A percentile compares a stretch with the other conserved stretches of the same genome.
These are phyloP conservation scores for Pontederia crassipes DNA, from an alignment of 176 grass and related monocot species.

Conservation along the genomic window DNA sequence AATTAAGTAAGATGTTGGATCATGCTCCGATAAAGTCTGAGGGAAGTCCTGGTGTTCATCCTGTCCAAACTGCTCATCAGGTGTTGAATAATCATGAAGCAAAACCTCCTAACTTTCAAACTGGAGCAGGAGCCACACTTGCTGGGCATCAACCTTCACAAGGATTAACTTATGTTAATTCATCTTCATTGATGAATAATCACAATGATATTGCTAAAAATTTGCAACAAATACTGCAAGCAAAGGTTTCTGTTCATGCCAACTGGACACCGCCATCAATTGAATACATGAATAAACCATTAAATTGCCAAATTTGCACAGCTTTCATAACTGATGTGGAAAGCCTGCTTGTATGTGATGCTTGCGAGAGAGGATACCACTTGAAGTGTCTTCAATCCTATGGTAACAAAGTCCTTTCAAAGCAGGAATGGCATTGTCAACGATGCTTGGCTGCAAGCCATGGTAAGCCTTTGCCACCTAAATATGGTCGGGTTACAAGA, in stretches of 20 bases:
- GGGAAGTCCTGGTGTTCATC: slow-evolving; percentile 16
- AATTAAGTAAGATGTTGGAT: slow-evolving; percentile 32
- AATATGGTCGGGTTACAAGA: slow-evolving; percentile 96
- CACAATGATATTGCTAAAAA: slow-evolving; percentile 77
- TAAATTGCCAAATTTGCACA: slow-evolving; percentile 90
- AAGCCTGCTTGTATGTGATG: slow-evolving; percentile 94
- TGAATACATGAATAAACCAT: slow-evolving; percentile 63
- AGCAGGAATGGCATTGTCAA: slow-evolving; percentile 91
- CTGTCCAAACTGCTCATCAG: slow-evolving; percentile 32
- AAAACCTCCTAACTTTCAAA: slow-evolving; percentile 34
- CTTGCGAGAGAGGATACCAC: slow-evolving; percentile 88
- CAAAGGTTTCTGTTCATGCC: slow-evolving; percentile 34
- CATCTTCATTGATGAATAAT: slow-evolving; percentile 41
- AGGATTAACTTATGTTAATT: slow-evolving; percentile 29
- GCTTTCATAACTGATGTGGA: slow-evolving; percentile 51
- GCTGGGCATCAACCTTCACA: slow-evolving; percentile 46
- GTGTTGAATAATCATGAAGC: slow-evolving; percentile 33
- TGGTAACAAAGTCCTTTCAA: slow-evolving; percentile 71
- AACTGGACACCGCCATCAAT: slow-evolving; percentile 85
- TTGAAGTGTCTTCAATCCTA: slow-evolving; percentile 85
- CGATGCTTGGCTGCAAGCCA: slow-evolving; percentile 63
- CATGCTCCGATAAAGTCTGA: slow-evolving; percentile 32
- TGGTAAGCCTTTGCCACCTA: slow-evolving; percentile 88
- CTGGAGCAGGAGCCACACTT: slow-evolving; percentile 28
- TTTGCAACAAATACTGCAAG: slow-evolving; percentile 52